phyloP scores from a whole-genome alignment of 2,329 filamentous ascomycete species.

The Parafenestella ontariensis region DNA sequence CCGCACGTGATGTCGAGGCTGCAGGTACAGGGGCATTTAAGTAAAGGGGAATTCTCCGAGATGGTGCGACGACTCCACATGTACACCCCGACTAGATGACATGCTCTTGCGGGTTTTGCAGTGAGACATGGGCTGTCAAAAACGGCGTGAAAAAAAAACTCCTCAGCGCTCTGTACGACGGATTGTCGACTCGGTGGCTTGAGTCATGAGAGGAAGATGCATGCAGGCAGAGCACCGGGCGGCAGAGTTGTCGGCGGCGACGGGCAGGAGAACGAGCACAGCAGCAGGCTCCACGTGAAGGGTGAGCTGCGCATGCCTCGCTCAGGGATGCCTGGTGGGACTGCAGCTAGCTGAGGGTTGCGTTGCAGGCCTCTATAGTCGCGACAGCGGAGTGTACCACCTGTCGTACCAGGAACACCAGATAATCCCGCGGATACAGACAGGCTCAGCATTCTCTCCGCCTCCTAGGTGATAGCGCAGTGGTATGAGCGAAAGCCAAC shows the following conservation, averaged over 20 bases:
- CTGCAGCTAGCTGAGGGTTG: not conserved
- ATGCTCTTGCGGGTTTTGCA: not conserved
- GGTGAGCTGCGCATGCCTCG: not conserved
- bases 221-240: not conserved
- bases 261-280: not conserved
- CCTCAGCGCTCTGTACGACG: not conserved
- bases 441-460: not conserved
- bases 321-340: not conserved
- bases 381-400: constrained; percentile 17
- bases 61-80: constrained; percentile 1
- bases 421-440: constrained; percentile 4
- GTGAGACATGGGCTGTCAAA: not conserved
- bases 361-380: not conserved
- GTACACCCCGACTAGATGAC: not conserved
- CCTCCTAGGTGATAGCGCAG: not conserved
- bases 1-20: not conserved
- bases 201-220: not conserved
- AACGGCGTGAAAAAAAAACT: not conserved
- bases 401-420: constrained; percentile 18
- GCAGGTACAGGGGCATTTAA: not conserved
- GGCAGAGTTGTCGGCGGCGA: not conserved
- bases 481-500: not conserved
- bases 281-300: not conserved
- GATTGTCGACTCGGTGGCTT: not conserved
- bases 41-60: not conserved